Conservation (phyloP, 805 yeast genomes). For the Kazachstania taianensis region DNA sequence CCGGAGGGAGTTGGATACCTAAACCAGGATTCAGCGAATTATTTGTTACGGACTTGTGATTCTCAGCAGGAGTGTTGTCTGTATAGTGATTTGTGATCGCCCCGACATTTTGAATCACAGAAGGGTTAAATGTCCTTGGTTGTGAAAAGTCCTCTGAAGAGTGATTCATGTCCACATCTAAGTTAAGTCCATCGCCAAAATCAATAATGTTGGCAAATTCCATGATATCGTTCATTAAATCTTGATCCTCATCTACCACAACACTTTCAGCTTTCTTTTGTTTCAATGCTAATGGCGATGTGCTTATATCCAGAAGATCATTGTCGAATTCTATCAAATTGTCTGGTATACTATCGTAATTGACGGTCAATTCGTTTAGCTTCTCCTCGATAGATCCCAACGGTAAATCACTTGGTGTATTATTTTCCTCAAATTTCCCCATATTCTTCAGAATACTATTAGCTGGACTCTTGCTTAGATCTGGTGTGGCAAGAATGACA, state of each 20-base stretch:
- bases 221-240: slow-evolving; percentile 32
- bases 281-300: too few relatives aligned
- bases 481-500: slow-evolving; percentile 28
- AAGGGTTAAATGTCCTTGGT: slow-evolving; percentile 5
- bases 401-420: slow-evolving; percentile 5
- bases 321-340: background rate
- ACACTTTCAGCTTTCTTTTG: background rate
- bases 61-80: background rate
- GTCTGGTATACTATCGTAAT: slow-evolving; percentile 11
- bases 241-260: slow-evolving; percentile 21
- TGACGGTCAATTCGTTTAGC: slow-evolving; percentile 16
- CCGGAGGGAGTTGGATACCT: too few relatives aligned
- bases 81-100: background rate
- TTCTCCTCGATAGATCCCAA: slow-evolving; percentile 24
- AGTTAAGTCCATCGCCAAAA: slow-evolving; percentile 35
- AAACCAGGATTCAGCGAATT: too few relatives aligned
- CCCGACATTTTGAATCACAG: background rate
- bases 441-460: slow-evolving; percentile 28
- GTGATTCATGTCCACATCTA: slow-evolving; percentile 25
- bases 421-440: slow-evolving; percentile 18
- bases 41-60: background rate
- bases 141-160: background rate
- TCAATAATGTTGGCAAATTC: slow-evolving; percentile 38
- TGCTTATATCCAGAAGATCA: too few relatives aligned
- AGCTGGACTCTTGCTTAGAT: slow-evolving; percentile 30